Base-by-base conservation (phyloP, 352 stramenopile species). In the Phytophthora aleatoria region DNA sequence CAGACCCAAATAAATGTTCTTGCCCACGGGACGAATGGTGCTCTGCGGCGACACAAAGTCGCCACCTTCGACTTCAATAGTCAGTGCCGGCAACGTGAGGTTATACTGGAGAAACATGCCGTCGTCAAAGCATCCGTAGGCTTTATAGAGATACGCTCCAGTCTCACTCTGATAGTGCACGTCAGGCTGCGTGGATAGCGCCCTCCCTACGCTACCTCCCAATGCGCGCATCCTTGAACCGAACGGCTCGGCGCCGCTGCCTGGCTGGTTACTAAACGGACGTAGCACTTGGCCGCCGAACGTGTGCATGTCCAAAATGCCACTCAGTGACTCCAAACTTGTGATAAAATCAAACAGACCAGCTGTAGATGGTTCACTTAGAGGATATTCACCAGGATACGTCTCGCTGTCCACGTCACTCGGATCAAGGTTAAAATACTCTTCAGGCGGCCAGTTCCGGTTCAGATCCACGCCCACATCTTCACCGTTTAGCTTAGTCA, bases 81-180 rank as follows among this genome's bases (percentile, higher is more conserved):
- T 93, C 38, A 93, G 51, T 13, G 79, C 67, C 9, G 85, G 80
- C 9, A 90, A 79, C 8, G 76, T 89, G 28, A 79, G 79, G 55
- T 91, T 91, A 48, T 74, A 85, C 30, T 70, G 60, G 5, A 81
- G 63, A 61, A 76, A 89, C 51, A 92, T 76, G 0, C 60, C 73
- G 43, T 93, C 84, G 57, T 89, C 79, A 47, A 91, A 81, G 59
- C 82, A 91, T 10, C 84, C 84, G 50, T 85, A 93, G 16, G 82
- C 80, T 44, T 79, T 69, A 67, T 93, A 93, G 2, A 93, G 63
- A 3, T 71, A 70, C 3, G 67, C 76, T 9, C 77, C 74, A 1
- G 74, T 77, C 69, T 93, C 69, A 36, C 77, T 89, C 16, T 73
- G 26, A 55, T 92, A 92, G 20, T 85, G 69, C 35, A 64, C 61